phyloP scores from a whole-genome alignment of 2,329 filamentous ascomycete genomes.

The Penicillium sp. region DNA sequence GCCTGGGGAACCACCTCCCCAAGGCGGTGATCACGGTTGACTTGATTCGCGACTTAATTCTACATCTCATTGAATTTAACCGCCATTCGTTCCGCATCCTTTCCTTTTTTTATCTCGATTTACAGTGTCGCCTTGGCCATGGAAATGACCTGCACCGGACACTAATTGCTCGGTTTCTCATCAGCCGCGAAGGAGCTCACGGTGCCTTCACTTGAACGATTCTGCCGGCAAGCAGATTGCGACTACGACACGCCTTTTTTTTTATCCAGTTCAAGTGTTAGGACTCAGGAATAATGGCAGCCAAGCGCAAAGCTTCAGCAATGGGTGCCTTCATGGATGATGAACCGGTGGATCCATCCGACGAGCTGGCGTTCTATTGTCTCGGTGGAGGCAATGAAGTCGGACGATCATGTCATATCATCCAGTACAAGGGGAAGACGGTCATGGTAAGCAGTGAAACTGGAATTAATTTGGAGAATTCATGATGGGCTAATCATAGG shows the following conservation, averaged over 20 bases:
- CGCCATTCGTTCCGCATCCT: neutral
- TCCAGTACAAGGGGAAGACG: constrained; percentile 98
- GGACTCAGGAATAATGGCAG: constrained; percentile 64
- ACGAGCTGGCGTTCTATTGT: constrained; percentile 92
- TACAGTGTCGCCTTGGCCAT: constrained; percentile 5
- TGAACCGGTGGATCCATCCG: constrained; percentile 86
- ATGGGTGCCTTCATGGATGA: constrained; percentile 67
- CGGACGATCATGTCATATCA: constrained; percentile 92
- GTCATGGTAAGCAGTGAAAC: constrained; percentile 72
- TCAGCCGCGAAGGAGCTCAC: constrained; percentile 2
- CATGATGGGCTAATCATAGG: neutral
- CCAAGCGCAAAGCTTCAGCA: constrained; percentile 82
- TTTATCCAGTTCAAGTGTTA: neutral
- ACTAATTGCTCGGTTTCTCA: neutral
- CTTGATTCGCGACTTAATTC: neutral
- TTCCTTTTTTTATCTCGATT: neutral
- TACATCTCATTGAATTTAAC: neutral
- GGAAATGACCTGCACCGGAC: neutral
- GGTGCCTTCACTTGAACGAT: constrained; percentile 2
- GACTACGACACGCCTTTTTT: neutral
- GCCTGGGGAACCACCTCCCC: neutral
- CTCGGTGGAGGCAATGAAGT: constrained; percentile 96
- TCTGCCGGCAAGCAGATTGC: neutral
- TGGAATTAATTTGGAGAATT: neutral
- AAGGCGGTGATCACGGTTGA: neutral